Conservation (phyloP, 106 monocot species). For the Platanthera guangdongensis region DNA sequence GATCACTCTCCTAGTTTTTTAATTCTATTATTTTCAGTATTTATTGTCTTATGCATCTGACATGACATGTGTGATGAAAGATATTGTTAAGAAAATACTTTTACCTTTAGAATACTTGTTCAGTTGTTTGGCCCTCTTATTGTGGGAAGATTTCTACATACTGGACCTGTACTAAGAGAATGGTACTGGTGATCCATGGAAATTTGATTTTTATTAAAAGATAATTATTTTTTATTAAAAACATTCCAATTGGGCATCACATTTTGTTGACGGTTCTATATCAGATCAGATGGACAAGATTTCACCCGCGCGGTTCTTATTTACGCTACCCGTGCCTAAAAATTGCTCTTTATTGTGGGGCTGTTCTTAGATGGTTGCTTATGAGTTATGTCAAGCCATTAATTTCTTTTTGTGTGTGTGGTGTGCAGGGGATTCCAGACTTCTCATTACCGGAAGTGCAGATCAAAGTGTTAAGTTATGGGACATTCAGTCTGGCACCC, state of each 20-base stretch:
- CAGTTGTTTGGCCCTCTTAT: slow-evolving; percentile 1
- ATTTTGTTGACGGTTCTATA: too few species aligned
- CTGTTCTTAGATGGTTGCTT: not conserved
- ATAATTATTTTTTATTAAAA: too few species aligned
- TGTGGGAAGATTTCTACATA: not conserved
- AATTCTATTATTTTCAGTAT: not conserved
- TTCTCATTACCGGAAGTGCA: slow-evolving; percentile 73
- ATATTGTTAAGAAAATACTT: not conserved
- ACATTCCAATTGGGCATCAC: too few species aligned
- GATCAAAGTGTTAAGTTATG: slow-evolving; percentile 81
- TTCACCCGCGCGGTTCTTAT: too few species aligned
- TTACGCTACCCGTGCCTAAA: too few species aligned
- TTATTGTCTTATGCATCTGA: not conserved
- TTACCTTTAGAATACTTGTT: not conserved
- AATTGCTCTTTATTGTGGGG: not conserved
- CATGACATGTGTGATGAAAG: not conserved
- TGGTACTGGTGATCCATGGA: too few species aligned
- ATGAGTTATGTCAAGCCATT: not conserved
- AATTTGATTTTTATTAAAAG: too few species aligned
- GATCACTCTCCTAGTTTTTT: not conserved
- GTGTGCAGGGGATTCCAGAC: slow-evolving; percentile 64
- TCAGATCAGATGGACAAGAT: too few species aligned
- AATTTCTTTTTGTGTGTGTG: not conserved
- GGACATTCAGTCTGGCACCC: slow-evolving; percentile 76
- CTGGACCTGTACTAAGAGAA: too few species aligned